Evolutionary conservation across 257 asterid genomes (phyloP), one percentile per base, ranked within the genome.

Genomic region (Jasminum sambac): DNA sequence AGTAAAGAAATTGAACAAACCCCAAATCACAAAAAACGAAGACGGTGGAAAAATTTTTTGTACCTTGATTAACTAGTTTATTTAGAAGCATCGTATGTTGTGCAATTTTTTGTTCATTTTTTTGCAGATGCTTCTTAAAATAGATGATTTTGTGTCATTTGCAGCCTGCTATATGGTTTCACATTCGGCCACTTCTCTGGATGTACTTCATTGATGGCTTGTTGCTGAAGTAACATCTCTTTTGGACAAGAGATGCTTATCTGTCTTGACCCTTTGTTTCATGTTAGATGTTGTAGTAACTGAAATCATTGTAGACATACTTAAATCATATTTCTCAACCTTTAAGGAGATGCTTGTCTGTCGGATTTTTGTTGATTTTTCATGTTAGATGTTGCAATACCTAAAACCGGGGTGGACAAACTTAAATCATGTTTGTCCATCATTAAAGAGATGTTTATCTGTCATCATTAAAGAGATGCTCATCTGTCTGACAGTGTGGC

Each of bases 221-320:
- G 26, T 52, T 6, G 11, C 59, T 48, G 4, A n/a, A 52, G 19
- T 8, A 8, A 48, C 57, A 21, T 52, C 60, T 52, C 60, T 52
- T 52, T 19, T 52, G 26, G 60, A 52, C 17, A 11, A 17, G 60
- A 43, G 16, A 11, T 43, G 50, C 13, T 43, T 14, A 12, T 10
- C 50, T 43, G 13, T 43, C 50, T 11, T 11, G 50, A 43, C 50
- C 11, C n/a, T 23, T 24, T 26, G 58, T 39, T 69, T 21, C n/a
- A 37, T 36, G 24, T 36, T 70, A 63, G 66, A 41, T 25, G 69
- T 50, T 62, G 67, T 50, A 36, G 30, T 40, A 23, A 34, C 40
- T 60, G 42, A 17, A 50, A 58, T 41, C 21, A 4, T n/a, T n/a
- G n/a, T n/a, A n/a, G n/a, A n/a, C n/a, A n/a, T n/a, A n/a, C n/a